A percentile compares a stretch with the other conserved stretches of the same genome.
These are phyloP conservation scores for Thalassiosira pacifica DNA, from an alignment of 352 stramenopile species.

Conservation along the genomic window DNA sequence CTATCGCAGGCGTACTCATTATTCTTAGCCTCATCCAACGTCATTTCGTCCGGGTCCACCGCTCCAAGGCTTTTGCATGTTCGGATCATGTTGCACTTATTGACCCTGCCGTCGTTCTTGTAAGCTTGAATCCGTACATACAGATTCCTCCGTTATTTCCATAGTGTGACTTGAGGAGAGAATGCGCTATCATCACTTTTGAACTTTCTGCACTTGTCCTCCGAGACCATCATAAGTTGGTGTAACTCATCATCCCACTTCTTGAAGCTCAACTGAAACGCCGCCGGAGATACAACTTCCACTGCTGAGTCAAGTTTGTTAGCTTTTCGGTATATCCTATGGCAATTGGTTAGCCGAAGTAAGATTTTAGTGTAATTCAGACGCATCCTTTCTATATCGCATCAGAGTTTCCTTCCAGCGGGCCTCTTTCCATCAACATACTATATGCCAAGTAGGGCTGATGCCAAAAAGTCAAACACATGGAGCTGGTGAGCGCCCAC, in stretches of 20 bases:
- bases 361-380: not conserved
- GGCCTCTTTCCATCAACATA: not conserved
- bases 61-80: not conserved
- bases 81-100: not conserved
- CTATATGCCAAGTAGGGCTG: not conserved
- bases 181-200: not conserved
- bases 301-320: not conserved
- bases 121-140: not conserved
- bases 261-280: not conserved
- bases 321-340: not conserved
- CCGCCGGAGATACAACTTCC: not conserved
- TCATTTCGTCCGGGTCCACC: not conserved
- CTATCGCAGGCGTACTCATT: no score
- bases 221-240: not conserved
- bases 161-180: not conserved
- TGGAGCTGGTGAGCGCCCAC: not conserved
- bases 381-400: not conserved
- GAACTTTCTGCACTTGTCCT: not conserved
- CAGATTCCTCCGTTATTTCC: not conserved
- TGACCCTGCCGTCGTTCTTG: not conserved
- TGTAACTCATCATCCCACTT: not conserved
- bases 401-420: not conserved
- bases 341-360: not conserved
- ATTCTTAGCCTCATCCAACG: not conserved
- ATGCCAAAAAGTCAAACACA: not conserved